These are phyloP conservation scores for Delitschia confertaspora DNA, from an alignment of 495 filamentous ascomycete species.

Conservation along the genomic window DNA sequence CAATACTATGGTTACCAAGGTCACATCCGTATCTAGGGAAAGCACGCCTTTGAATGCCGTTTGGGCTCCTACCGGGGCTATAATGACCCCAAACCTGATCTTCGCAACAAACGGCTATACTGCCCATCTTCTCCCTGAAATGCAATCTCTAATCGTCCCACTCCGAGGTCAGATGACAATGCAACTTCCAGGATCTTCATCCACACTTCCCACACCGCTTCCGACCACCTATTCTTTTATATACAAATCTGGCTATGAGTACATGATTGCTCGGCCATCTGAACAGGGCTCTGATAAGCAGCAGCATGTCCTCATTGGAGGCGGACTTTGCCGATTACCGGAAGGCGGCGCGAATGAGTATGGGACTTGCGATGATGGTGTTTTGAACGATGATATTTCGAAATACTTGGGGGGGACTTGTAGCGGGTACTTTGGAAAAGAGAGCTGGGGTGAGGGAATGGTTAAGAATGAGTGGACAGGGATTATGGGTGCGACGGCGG, in stretches of 20 bases:
- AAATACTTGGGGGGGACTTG: slow-evolving; percentile 42
- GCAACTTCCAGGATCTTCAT: slow-evolving; percentile 46
- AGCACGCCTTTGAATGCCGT: slow-evolving; percentile 36
- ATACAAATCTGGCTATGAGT: slow-evolving; percentile 52
- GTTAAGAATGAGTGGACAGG: slow-evolving; percentile 53
- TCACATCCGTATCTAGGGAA: slow-evolving; percentile 6
- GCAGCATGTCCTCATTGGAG: slow-evolving; percentile 63
- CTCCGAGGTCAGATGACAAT: slow-evolving; percentile 59
- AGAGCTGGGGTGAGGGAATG: slow-evolving; percentile 51
- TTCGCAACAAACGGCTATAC: slow-evolving; percentile 70
- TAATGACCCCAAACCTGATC: slow-evolving; percentile 48
- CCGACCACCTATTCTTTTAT: slow-evolving; percentile 54
- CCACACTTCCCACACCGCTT: slow-evolving; percentile 32
- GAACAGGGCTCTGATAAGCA: slow-evolving; percentile 36
- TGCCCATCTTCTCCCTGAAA: slow-evolving; percentile 45
- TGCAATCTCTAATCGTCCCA: slow-evolving; percentile 56
- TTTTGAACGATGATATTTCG: slow-evolving; percentile 45
- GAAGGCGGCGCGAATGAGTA: slow-evolving; percentile 43
- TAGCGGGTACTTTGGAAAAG: slow-evolving; percentile 44
- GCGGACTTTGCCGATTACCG: slow-evolving; percentile 47
- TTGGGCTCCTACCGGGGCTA: slow-evolving; percentile 45
- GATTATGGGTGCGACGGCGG: slow-evolving; percentile 51
- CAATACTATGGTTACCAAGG: slow-evolving; percentile 37
- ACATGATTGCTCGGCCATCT: slow-evolving; percentile 56
- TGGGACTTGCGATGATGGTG: slow-evolving; percentile 52